Evolutionary conservation across 352 stramenopile genomes (phyloP).

Genomic region (Plasmopara viticola): DNA sequence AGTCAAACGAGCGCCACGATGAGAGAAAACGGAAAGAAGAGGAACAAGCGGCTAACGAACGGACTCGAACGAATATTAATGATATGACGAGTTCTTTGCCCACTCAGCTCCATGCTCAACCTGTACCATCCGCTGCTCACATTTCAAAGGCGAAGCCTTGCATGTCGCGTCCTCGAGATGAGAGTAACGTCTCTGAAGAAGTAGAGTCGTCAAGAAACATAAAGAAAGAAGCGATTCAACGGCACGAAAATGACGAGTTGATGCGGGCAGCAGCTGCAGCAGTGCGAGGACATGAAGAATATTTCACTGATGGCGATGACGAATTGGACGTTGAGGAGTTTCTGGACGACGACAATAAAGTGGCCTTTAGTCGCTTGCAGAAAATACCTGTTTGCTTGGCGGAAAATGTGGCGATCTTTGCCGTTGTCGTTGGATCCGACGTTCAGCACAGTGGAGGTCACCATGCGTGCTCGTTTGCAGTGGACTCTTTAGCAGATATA

Average conservation of each 20-base stretch:
- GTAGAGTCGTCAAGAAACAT: constrained; percentile 16
- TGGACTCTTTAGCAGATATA: constrained; percentile 61
- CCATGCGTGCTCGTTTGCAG: constrained; percentile 48
- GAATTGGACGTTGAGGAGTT: constrained; percentile 32
- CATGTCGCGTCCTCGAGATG: constrained; percentile 21
- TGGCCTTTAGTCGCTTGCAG: constrained; percentile 67
- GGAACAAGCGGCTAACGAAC: constrained; percentile 24
- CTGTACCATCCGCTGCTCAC: constrained; percentile 28
- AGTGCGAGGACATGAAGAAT: constrained; percentile 25
- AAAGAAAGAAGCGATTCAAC: constrained; percentile 9
- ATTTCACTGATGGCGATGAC: constrained; percentile 39
- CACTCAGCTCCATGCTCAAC: constrained; percentile 16
- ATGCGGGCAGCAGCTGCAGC: constrained; percentile 19
- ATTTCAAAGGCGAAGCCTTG: constrained; percentile 33
- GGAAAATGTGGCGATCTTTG: constrained; percentile 63
- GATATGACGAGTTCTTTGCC: constrained; percentile 7
- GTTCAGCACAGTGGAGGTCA: constrained; percentile 59
- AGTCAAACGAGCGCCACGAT: constrained; percentile 71
- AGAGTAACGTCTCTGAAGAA: constrained; percentile 17
- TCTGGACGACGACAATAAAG: constrained; percentile 75
- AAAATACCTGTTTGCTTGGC: constrained; percentile 66
- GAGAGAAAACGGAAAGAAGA: constrained; percentile 34
- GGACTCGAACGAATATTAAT: constrained; percentile 28
- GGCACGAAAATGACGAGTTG: constrained; percentile 12
- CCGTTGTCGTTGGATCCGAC: constrained; percentile 56